These are phyloP conservation scores for Firmiana major DNA, from an alignment of 345 rosid species.

Conservation along the genomic window DNA sequence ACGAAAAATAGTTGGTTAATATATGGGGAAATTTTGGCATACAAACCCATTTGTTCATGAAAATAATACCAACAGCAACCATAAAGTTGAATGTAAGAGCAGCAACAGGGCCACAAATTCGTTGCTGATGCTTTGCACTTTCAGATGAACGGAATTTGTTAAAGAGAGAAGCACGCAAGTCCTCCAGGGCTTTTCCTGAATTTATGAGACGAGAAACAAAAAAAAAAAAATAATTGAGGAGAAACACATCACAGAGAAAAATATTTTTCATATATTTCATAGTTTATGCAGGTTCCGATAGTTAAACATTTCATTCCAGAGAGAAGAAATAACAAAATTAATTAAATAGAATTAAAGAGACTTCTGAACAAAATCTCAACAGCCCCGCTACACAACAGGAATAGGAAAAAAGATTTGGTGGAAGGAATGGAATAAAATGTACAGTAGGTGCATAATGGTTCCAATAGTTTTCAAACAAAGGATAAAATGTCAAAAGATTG, in stretches of 20 bases:
- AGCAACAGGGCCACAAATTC: conserved; percentile 52
- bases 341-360: not conserved
- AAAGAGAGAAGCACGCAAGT: conserved; percentile 59
- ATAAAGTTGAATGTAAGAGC: conserved; percentile 79
- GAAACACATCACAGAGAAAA: not conserved
- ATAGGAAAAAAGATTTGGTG: not conserved
- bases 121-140: conserved; percentile 59
- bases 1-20: not conserved
- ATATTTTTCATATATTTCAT: not conserved
- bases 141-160: conserved; percentile 58
- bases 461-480: not conserved
- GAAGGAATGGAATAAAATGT: not conserved
- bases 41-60: conserved; percentile 84
- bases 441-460: not conserved
- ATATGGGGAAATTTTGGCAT: not conserved
- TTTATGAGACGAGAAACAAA: not conserved
- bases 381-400: not conserved
- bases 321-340: not conserved
- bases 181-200: conserved; percentile 74
- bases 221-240: not conserved
- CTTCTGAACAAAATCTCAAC: not conserved
- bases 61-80: conserved; percentile 70
- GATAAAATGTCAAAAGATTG: not conserved
- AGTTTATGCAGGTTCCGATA: not conserved
- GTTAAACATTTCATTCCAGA: not conserved